Evolutionary conservation across 2,329 filamentous ascomycete genomes (phyloP).

Genomic region (Diplodia corticola): DNA sequence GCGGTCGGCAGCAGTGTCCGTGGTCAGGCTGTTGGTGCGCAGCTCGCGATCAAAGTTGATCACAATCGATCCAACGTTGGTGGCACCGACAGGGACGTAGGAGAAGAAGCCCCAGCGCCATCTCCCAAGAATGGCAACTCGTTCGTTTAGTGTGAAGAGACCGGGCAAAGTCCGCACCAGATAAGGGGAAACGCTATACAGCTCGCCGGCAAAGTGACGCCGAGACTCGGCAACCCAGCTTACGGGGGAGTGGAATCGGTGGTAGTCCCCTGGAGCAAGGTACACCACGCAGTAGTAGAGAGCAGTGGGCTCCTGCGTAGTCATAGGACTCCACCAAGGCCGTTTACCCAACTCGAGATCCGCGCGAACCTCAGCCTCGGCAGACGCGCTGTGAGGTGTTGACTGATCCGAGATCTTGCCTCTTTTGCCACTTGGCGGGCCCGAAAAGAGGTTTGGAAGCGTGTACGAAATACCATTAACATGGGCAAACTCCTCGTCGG

Average conservation of each 20-base stretch:
- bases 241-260: constrained; percentile 93
- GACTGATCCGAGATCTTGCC: constrained; percentile 71
- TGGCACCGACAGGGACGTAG: constrained; percentile 92
- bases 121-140: constrained; percentile 86
- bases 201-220: constrained; percentile 95
- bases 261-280: constrained; percentile 95
- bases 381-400: constrained; percentile 63
- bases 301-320: constrained; percentile 55
- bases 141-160: constrained; percentile 94
- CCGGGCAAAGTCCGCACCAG: constrained; percentile 89
- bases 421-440: constrained; percentile 51
- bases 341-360: constrained; percentile 70
- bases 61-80: constrained; percentile 94
- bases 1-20: constrained; percentile 86
- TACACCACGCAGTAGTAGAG: constrained; percentile 96
- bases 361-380: constrained; percentile 79
- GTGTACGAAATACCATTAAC: constrained; percentile 97
- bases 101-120: constrained; percentile 99
- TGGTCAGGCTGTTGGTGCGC: constrained; percentile 86
- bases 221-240: constrained; percentile 94
- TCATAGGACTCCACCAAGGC: constrained; percentile 50
- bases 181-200: constrained; percentile 94
- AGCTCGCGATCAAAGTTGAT: constrained; percentile 96
- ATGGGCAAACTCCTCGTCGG: constrained; percentile 88
- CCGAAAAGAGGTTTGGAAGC: constrained; percentile 82